Percentiles rank a stretch among this genome's conserved stretches.
Evolutionary conservation across 2,329 filamentous ascomycete species (phyloP).

Genomic region (Fusarium lateritium): DNA sequence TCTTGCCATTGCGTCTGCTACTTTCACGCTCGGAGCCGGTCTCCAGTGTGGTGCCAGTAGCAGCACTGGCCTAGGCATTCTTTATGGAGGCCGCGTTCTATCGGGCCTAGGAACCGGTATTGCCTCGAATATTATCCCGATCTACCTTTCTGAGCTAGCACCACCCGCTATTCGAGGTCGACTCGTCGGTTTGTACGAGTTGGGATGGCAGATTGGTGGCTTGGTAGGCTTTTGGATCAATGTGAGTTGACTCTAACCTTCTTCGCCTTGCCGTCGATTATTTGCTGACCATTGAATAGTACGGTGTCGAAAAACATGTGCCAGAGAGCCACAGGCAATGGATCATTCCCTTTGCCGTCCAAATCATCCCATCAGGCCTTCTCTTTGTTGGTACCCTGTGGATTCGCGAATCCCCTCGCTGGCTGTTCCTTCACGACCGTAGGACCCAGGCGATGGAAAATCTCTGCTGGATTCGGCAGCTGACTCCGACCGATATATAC

Average conservation of each 20-base stretch:
- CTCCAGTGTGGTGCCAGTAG: conserved; percentile 70
- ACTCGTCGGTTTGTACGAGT: conserved; percentile 49
- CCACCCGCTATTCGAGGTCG: conserved; percentile 69
- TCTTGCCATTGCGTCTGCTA: conserved; percentile 57
- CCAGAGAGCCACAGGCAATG: conserved; percentile 52
- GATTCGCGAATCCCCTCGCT: conserved; percentile 71
- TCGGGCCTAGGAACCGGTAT: conserved; percentile 21
- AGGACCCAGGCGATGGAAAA: conserved; percentile 66
- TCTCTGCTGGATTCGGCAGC: conserved; percentile 69
- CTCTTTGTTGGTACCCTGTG: conserved; percentile 64
- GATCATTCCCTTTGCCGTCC: conserved; percentile 67
- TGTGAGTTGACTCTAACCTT: not conserved
- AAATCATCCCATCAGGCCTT: conserved; percentile 68
- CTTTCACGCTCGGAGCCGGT: conserved; percentile 61
- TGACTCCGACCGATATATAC: conserved; percentile 63
- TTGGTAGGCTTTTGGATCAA: conserved; percentile 29
- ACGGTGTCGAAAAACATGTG: conserved; percentile 42
- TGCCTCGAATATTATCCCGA: conserved; percentile 56
- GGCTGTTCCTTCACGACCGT: conserved; percentile 69
- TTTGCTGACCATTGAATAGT: not conserved
- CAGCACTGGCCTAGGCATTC: conserved; percentile 43
- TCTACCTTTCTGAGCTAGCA: conserved; percentile 62
- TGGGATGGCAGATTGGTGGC: conserved; percentile 29
- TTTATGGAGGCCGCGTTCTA: conserved; percentile 17
- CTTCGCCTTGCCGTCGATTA: fast-evolving